Conservation (phyloP, 2,329 filamentous ascomycete genomes). For the Botrytis fragariae region DNA sequence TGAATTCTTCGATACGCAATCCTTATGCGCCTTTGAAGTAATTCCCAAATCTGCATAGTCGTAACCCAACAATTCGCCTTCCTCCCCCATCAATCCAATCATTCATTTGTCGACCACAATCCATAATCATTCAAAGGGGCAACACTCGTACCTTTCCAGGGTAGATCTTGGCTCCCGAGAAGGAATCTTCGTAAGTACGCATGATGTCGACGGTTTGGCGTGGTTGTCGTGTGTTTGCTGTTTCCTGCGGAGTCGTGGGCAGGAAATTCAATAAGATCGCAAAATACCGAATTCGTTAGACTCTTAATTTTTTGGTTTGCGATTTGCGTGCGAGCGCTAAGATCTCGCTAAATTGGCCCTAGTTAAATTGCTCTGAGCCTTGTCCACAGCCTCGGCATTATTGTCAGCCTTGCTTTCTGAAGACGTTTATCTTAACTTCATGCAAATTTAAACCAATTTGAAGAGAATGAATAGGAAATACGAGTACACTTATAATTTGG, state of each 20-base stretch:
- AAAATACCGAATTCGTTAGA: slow-evolving; percentile 21
- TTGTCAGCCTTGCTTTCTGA: background rate
- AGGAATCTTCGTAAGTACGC: slow-evolving; percentile 67
- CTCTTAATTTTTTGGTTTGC: slow-evolving; percentile 20
- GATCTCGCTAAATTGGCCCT: slow-evolving; percentile 21
- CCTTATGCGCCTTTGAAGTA: background rate
- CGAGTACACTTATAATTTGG: too few relatives aligned
- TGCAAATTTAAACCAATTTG: background rate
- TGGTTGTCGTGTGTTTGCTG: slow-evolving; percentile 30
- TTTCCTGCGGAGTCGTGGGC: slow-evolving; percentile 29
- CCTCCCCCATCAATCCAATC: slow-evolving; percentile 15
- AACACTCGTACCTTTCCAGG: slow-evolving; percentile 66
- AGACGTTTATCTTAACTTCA: background rate
- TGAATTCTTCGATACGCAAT: slow-evolving; percentile 5
- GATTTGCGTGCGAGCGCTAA: slow-evolving; percentile 16
- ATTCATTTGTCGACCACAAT: slow-evolving; percentile 26
- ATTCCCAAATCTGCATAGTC: background rate
- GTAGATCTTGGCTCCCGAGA: slow-evolving; percentile 77
- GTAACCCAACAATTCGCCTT: slow-evolving; percentile 10
- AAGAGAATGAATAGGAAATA: background rate
- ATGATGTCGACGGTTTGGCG: slow-evolving; percentile 30
- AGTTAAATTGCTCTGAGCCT: background rate
- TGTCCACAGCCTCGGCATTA: slow-evolving; percentile 5
- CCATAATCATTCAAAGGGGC: slow-evolving; percentile 7
- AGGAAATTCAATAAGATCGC: slow-evolving; percentile 26